Conservation (phyloP, 805 yeast genomes). For the Kazachstania kunashirensis region DNA sequence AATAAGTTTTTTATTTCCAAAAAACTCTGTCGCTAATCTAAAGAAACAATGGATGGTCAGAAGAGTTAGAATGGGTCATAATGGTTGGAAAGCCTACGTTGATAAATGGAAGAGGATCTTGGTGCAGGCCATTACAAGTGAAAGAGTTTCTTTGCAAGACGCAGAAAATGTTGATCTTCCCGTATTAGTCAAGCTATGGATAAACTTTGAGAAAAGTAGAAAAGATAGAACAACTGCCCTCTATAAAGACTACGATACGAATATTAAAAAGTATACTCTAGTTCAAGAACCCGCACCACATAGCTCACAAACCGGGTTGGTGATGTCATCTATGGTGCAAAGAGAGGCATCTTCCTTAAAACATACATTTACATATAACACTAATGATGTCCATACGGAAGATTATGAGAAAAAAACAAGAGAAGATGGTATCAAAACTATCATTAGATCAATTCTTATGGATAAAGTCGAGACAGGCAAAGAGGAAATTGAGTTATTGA, state of each 20-base stretch:
- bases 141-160: conserved; percentile 39
- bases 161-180: conserved; percentile 42
- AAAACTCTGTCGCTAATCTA: conserved; percentile 35
- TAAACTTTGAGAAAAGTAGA: conserved; percentile 35
- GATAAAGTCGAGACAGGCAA: conserved; percentile 23
- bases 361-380: conserved; percentile 34
- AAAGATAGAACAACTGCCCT: conserved; percentile 9
- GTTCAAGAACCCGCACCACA: conserved; percentile 24
- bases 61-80: conserved; percentile 48
- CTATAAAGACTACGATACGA: conserved; percentile 36
- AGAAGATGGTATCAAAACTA: conserved; percentile 24
- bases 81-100: conserved; percentile 44
- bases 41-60: conserved; percentile 56
- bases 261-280: conserved; percentile 38
- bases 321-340: conserved; percentile 58
- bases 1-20: conserved; percentile 41
- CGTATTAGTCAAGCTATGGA: conserved; percentile 57
- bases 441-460: conserved; percentile 30
- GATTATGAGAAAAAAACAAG: conserved; percentile 9
- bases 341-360: conserved; percentile 47
- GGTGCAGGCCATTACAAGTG: conserved; percentile 47
- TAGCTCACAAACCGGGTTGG: conserved; percentile 34
- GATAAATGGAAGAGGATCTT: conserved; percentile 61
- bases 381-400: conserved; percentile 9
- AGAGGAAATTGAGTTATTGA: conserved; percentile 26